phyloP scores from a whole-genome alignment of 2,329 filamentous ascomycete genomes.

The Fusarium domesticum region DNA sequence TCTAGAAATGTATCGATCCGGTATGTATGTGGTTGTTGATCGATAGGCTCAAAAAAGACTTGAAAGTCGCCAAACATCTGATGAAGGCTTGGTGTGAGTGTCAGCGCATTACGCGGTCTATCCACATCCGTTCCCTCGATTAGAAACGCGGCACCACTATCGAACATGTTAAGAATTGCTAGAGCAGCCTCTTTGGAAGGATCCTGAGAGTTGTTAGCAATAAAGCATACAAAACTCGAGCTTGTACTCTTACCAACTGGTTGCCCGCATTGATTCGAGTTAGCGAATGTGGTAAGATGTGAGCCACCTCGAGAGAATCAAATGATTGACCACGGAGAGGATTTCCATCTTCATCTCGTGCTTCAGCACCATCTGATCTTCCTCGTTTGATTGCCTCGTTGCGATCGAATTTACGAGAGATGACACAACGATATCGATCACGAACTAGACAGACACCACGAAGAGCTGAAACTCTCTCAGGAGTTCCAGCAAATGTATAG shows the following conservation, averaged over 20 bases:
- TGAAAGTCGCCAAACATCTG: constrained; percentile 21
- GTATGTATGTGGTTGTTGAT: constrained; percentile 30
- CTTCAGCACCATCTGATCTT: neutral
- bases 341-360: constrained; percentile 3
- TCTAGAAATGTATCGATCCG: constrained; percentile 18
- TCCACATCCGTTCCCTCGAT: constrained; percentile 41
- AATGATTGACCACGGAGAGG: constrained; percentile 1
- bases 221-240: neutral
- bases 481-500: constrained; percentile 7
- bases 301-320: constrained; percentile 7
- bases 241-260: constrained; percentile 2
- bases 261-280: neutral
- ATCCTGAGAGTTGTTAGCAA: constrained; percentile 9
- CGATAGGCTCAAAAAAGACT: constrained; percentile 20
- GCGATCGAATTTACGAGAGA: constrained; percentile 9
- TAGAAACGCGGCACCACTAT: constrained; percentile 33
- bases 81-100: constrained; percentile 18
- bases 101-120: constrained; percentile 37
- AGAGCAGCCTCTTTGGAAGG: constrained; percentile 34
- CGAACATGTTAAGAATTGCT: constrained; percentile 42
- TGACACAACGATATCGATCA: constrained; percentile 10
- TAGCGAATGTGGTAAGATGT: constrained; percentile 9
- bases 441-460: constrained; percentile 8
- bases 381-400: constrained; percentile 3
- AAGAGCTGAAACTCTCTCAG: constrained; percentile 4